These are phyloP conservation scores for Pholiota molesta DNA, from an alignment of 768 basidiomycete species.

Conservation along the genomic window DNA sequence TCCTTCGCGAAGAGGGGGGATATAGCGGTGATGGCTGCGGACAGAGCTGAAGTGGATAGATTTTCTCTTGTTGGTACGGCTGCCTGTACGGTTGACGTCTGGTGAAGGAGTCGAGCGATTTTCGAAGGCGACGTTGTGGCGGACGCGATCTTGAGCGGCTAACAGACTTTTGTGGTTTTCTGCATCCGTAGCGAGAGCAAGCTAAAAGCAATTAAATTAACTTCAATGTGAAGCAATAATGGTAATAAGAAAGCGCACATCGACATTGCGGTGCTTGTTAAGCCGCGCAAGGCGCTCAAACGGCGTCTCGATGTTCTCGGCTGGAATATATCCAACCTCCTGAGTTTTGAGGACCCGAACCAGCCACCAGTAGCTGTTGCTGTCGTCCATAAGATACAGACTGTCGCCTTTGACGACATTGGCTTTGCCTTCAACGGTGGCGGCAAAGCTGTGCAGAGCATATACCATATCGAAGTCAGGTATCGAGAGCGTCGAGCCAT, in stretches of 20 bases:
- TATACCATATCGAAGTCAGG: constrained; percentile 94
- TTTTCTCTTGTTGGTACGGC: constrained; percentile 38
- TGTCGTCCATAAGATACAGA: constrained; percentile 95
- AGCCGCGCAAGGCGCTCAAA: constrained; percentile 93
- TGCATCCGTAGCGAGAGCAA: constrained; percentile 73
- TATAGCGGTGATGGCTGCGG: constrained; percentile 72
- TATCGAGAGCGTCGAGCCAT: constrained; percentile 81
- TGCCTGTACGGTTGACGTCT: constrained; percentile 34
- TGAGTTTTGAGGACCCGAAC: constrained; percentile 98
- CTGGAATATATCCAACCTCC: constrained; percentile 98
- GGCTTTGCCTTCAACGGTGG: constrained; percentile 98
- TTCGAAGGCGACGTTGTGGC: constrained; percentile 51
- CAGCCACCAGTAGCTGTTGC: constrained; percentile 99
- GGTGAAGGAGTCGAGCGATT: constrained; percentile 55
- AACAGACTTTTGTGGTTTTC: constrained; percentile 58
- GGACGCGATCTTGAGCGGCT: constrained; percentile 56
- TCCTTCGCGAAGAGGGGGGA: constrained; percentile 85
- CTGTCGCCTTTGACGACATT: constrained; percentile 99
- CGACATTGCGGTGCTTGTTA: constrained; percentile 97
- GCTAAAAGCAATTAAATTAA: constrained; percentile 43
- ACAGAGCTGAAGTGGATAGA: constrained; percentile 75
- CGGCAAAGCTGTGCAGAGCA: constrained; percentile 94
- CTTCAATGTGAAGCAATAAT: neutral
- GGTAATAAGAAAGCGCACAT: constrained; percentile 56
- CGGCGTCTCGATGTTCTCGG: constrained; percentile 98